Evolutionary conservation across 495 filamentous ascomycete species (phyloP).

Genomic region (Polyplosphaeria fusca): DNA sequence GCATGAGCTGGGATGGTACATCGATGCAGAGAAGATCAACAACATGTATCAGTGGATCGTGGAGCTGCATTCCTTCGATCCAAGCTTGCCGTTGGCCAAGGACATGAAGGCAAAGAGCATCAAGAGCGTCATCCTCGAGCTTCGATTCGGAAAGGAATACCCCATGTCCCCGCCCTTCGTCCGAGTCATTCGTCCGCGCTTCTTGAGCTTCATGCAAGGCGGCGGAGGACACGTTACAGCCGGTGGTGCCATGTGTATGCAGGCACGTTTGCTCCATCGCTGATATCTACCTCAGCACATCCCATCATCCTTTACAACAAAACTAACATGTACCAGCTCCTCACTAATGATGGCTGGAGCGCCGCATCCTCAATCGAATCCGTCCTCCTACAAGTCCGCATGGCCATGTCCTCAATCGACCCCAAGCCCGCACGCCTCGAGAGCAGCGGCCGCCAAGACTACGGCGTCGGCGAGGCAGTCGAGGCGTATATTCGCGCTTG

Average conservation of each 20-base stretch:
- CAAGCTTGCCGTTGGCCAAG: slow-evolving; percentile 61
- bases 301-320: too few species aligned
- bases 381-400: slow-evolving; percentile 75
- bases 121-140: slow-evolving; percentile 71
- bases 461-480: slow-evolving; percentile 67
- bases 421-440: slow-evolving; percentile 70
- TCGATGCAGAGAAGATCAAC: slow-evolving; percentile 55
- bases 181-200: slow-evolving; percentile 77
- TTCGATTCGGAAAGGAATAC: slow-evolving; percentile 71
- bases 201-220: slow-evolving; percentile 64
- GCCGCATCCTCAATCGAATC: slow-evolving; percentile 70
- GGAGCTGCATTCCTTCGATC: slow-evolving; percentile 80
- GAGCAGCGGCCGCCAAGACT: slow-evolving; percentile 46
- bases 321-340: slow-evolving; percentile 44
- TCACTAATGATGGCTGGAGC: slow-evolving; percentile 82
- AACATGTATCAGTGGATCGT: slow-evolving; percentile 95
- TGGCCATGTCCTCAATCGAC: slow-evolving; percentile 68
- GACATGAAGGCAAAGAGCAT: slow-evolving; percentile 66
- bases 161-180: slow-evolving; percentile 83
- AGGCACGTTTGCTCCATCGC: slow-evolving; percentile 39
- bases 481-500: slow-evolving; percentile 70
- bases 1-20: slow-evolving; percentile 81
- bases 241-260: slow-evolving; percentile 91
- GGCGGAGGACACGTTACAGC: slow-evolving; percentile 86
- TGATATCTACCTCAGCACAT: background rate